phyloP scores from a whole-genome alignment of 371 early-diverging fungal species.

The Actinomortierella ambigua region DNA sequence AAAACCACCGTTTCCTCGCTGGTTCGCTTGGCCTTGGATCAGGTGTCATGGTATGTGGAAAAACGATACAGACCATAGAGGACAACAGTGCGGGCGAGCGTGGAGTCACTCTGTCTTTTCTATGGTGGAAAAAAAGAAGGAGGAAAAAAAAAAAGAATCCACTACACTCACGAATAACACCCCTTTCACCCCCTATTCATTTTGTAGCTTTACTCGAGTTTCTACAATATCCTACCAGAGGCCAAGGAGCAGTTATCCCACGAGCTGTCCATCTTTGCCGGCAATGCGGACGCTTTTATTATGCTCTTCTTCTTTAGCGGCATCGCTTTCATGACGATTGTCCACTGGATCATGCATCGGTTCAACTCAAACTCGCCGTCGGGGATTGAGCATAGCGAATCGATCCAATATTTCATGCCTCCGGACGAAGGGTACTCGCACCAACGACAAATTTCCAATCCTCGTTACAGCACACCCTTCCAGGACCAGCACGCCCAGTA shows the following conservation, averaged over 20 bases:
- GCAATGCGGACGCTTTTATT: constrained; percentile 23
- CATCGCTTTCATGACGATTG: constrained; percentile 27
- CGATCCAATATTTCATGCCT: constrained; percentile 35
- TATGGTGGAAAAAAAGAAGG: background rate
- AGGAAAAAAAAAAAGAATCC: background rate
- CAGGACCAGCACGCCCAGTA: background rate
- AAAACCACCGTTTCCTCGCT: constrained; percentile 43
- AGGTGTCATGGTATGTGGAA: constrained; percentile 37
- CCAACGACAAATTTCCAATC: background rate
- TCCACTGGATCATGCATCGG: constrained; percentile 43
- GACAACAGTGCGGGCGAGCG: no score
- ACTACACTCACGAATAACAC: background rate
- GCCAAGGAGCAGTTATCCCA: constrained; percentile 39
- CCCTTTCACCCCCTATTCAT: constrained; percentile 1
- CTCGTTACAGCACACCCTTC: constrained; percentile 2
- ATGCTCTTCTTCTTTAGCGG: constrained; percentile 42
- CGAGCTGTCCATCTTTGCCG: constrained; percentile 31
- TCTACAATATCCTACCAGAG: constrained; percentile 40
- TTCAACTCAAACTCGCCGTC: constrained; percentile 23
- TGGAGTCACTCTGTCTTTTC: no score
- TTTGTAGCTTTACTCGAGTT: constrained; percentile 36
- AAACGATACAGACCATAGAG: no score
- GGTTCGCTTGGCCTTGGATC: constrained; percentile 43
- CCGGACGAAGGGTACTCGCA: constrained; percentile 7
- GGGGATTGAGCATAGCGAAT: constrained; percentile 29